Evolutionary conservation across 495 filamentous ascomycete genomes (phyloP).

Genomic region (Penicillium pulvis): DNA sequence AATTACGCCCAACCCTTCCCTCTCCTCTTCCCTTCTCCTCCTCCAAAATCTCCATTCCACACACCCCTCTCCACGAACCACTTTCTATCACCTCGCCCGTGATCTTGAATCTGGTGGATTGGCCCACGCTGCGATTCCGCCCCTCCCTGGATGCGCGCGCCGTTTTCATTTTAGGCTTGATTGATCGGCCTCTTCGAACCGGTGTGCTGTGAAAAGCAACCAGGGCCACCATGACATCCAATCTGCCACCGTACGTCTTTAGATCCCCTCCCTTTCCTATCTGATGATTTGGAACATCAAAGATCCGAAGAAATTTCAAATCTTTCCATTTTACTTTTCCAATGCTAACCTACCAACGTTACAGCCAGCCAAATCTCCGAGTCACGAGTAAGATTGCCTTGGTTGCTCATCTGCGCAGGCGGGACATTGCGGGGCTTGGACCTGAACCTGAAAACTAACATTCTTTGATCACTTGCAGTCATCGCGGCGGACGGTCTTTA

Average conservation of each 20-base stretch:
- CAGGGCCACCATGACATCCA: constrained; percentile 54
- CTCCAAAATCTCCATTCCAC: constrained; percentile 22
- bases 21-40: constrained; percentile 25
- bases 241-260: constrained; percentile 59
- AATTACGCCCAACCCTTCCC: constrained; percentile 25
- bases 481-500: constrained; percentile 98
- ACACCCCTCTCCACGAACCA: constrained; percentile 14
- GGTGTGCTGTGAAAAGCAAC: constrained; percentile 34
- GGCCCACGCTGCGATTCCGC: constrained; percentile 19
- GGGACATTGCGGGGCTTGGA: constrained; percentile 27
- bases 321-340: constrained; percentile 13
- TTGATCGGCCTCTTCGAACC: constrained; percentile 45
- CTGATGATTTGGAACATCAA: neutral
- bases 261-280: constrained; percentile 4
- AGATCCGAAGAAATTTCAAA: neutral
- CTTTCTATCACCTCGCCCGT: constrained; percentile 11
- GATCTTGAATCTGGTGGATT: constrained; percentile 21
- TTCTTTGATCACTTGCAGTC: constrained; percentile 54
- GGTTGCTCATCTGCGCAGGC: constrained; percentile 14
- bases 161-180: constrained; percentile 40
- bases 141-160: constrained; percentile 46
- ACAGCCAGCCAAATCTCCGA: constrained; percentile 60
- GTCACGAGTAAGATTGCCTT: constrained; percentile 59
- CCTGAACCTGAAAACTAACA: constrained; percentile 23
- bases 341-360: constrained; percentile 31